These are phyloP conservation scores for Tilletiaria anomala DNA, from an alignment of 1,284 basidiomycete species.

Conservation along the genomic window DNA sequence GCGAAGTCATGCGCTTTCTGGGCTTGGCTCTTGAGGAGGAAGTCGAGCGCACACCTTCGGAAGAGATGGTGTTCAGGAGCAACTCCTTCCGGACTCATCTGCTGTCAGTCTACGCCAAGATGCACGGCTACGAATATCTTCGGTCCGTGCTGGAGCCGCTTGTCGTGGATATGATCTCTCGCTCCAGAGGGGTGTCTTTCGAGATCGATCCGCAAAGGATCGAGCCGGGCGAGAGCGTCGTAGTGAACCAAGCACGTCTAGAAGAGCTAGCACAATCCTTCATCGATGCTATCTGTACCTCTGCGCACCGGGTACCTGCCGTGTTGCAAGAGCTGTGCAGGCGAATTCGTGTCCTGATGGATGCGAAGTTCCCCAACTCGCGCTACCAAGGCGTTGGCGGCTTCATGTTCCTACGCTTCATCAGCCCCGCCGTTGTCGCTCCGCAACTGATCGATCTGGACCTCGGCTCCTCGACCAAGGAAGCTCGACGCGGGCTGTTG, in stretches of 20 bases:
- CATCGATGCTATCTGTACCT: conserved; percentile 32
- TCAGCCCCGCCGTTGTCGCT: conserved; percentile 29
- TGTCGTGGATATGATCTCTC: conserved; percentile 26
- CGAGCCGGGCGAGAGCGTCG: conserved; percentile 18
- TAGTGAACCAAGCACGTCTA: conserved; percentile 21
- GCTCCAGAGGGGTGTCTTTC: conserved; percentile 26
- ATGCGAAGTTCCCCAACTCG: conserved; percentile 25
- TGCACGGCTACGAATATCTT: conserved; percentile 35
- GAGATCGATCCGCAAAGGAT: conserved; percentile 29
- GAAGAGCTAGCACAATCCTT: conserved; percentile 32
- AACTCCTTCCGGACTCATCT: conserved; percentile 32
- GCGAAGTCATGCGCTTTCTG: conserved; percentile 27
- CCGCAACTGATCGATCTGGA: conserved; percentile 35
- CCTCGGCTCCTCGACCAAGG: conserved; percentile 19
- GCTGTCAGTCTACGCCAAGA: conserved; percentile 24
- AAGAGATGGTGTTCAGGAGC: conserved; percentile 34
- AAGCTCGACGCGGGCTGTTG: conserved; percentile 24
- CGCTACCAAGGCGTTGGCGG: conserved; percentile 33
- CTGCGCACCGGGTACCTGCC: conserved; percentile 27
- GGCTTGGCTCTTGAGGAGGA: conserved; percentile 27
- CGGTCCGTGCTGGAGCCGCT: conserved; percentile 30
- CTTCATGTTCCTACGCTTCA: conserved; percentile 34
- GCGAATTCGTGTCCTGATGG: conserved; percentile 28
- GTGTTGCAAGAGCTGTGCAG: conserved; percentile 33
- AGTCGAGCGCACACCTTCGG: conserved; percentile 21